A percentile compares a stretch with the other conserved stretches of the same genome.
phyloP scores from a whole-genome alignment of 2,329 filamentous ascomycete genomes.

The Parascedosporium putredinis region DNA sequence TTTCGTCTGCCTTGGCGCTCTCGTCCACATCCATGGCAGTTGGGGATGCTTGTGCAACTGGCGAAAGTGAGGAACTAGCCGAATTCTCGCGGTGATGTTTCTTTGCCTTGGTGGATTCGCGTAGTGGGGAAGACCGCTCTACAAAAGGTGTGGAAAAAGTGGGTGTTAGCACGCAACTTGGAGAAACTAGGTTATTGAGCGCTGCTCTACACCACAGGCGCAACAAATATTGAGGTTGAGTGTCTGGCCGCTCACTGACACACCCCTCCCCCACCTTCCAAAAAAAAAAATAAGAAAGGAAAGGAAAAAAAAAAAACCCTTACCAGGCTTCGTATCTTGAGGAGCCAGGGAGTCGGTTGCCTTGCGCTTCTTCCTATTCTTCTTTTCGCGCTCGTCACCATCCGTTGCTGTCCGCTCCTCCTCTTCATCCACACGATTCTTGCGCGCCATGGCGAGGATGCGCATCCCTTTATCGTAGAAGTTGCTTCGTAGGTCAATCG shows the following conservation, averaged over 20 bases:
- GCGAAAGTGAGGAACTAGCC: conserved; percentile 50
- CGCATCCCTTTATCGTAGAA: conserved; percentile 67
- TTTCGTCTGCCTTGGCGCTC: conserved; percentile 31
- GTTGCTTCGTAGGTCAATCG: conserved; percentile 55
- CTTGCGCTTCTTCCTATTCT: conserved; percentile 69
- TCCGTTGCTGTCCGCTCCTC: conserved; percentile 35
- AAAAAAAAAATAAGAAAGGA: too few relatives aligned
- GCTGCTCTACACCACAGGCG: too few relatives aligned
- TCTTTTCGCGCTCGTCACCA: conserved; percentile 41
- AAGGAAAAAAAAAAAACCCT: conserved; percentile 10
- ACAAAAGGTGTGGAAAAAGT: conserved; percentile 4
- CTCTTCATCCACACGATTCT: conserved; percentile 48
- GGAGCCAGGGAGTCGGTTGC: conserved; percentile 49
- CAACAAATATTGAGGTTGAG: too few relatives aligned
- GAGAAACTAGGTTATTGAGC: too few relatives aligned
- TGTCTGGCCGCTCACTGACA: too few relatives aligned
- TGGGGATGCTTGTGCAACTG: conserved; percentile 39
- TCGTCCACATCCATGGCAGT: conserved; percentile 50
- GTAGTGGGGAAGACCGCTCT: conserved; percentile 45
- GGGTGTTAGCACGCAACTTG: conserved; percentile 11
- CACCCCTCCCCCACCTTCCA: too few relatives aligned
- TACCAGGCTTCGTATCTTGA: conserved; percentile 34
- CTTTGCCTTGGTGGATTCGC: conserved; percentile 38
- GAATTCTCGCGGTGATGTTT: conserved; percentile 45
- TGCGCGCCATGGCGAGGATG: conserved; percentile 54